These are phyloP conservation scores for Dendrobium officinale DNA, from an alignment of 106 monocot species.

Conservation along the genomic window DNA sequence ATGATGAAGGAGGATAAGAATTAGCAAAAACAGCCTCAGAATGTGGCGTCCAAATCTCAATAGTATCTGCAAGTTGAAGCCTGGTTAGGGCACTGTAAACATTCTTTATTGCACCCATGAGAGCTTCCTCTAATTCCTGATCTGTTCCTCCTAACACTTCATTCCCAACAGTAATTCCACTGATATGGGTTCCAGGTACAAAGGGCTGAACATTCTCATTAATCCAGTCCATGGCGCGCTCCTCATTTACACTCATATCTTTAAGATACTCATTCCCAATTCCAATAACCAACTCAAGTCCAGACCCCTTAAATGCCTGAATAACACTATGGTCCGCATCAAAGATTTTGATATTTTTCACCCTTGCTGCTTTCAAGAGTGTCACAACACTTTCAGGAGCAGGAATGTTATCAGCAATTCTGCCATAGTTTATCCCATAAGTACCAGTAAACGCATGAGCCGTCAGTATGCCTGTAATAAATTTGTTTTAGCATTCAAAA, in stretches of 20 bases:
- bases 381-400: conserved; percentile 50
- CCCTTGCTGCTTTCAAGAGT: conserved; percentile 54
- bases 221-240: conserved; percentile 52
- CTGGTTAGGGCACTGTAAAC: conserved; percentile 35
- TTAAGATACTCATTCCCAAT: conserved; percentile 47
- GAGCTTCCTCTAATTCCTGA: conserved; percentile 38
- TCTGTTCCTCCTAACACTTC: conserved; percentile 61
- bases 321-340: conserved; percentile 71
- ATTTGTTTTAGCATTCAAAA: background rate
- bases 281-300: conserved; percentile 46
- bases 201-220: conserved; percentile 65
- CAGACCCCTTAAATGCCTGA: conserved; percentile 60
- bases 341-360: conserved; percentile 63
- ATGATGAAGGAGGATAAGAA: conserved; percentile 77
- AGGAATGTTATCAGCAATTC: conserved; percentile 76
- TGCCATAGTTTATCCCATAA: conserved; percentile 80
- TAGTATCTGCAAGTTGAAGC: conserved; percentile 36
- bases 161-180: conserved; percentile 64
- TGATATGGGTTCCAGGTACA: conserved; percentile 53
- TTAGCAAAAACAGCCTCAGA: conserved; percentile 69
- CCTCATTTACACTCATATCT: conserved; percentile 47
- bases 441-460: conserved; percentile 63
- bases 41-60: conserved; percentile 64
- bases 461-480: conserved; percentile 12
- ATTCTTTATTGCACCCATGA: conserved; percentile 54